Conservation (phyloP, 176 grass and related monocot genomes). For the Typha latifolia region DNA sequence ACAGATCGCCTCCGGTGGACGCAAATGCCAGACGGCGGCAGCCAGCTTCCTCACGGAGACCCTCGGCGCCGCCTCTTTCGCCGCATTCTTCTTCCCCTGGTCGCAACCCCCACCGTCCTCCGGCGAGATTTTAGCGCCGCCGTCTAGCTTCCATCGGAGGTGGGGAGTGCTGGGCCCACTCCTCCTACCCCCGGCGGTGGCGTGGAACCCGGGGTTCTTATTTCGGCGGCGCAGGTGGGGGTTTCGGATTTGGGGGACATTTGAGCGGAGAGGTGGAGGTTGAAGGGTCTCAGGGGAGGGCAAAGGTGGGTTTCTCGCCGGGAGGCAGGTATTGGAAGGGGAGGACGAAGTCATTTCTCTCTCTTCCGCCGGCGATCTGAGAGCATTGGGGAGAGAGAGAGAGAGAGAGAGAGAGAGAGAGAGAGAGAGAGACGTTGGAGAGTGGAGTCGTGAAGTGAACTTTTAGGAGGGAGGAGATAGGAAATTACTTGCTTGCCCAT, state of each 20-base stretch:
- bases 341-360: not conserved
- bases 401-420: slow-evolving; percentile 11
- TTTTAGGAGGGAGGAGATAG: not conserved
- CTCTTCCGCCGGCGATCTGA: not conserved
- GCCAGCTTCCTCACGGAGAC: slow-evolving; percentile 79
- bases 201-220: slow-evolving; percentile 10
- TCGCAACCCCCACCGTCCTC: slow-evolving; percentile 1
- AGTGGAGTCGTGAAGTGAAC: slow-evolving; percentile 1
- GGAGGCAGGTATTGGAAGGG: slow-evolving; percentile 12
- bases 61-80: slow-evolving; percentile 20
- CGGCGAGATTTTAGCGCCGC: slow-evolving; percentile 15
- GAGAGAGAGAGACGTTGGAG: slow-evolving; percentile 61
- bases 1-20: slow-evolving; percentile 42
- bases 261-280: not conserved
- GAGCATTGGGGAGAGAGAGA: not conserved
- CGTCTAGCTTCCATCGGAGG: slow-evolving; percentile 57
- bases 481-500: slow-evolving; percentile 11
- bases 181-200: slow-evolving; percentile 27
- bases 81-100: slow-evolving; percentile 2
- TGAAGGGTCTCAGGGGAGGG: not conserved
- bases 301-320: not conserved
- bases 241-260: slow-evolving; percentile 35
- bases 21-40: slow-evolving; percentile 63
- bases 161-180: slow-evolving; percentile 68
- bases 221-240: slow-evolving; percentile 15